Percentiles rank a stretch among this genome's conserved stretches.
Evolutionary conservation across 192 early-diverging fungal genomes (phyloP).

Genomic region (Coemansia guatemalensis): DNA sequence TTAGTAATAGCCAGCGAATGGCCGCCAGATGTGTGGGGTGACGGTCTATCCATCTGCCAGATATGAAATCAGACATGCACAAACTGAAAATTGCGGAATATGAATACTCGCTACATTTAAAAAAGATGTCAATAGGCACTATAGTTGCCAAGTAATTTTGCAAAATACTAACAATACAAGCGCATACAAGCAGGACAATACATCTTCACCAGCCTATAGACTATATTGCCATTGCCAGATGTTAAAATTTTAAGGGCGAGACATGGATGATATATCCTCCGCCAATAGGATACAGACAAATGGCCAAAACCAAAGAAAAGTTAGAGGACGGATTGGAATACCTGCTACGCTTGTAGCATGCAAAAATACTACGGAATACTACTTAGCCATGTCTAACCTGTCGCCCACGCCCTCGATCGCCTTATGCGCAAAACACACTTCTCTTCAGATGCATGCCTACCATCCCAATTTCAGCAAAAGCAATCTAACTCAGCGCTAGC

Average conservation of each 20-base stretch:
- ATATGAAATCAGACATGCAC: neutral
- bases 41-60: neutral
- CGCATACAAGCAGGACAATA: neutral
- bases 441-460: neutral
- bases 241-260: neutral
- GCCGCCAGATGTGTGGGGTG: neutral
- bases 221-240: neutral
- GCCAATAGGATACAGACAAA: no score
- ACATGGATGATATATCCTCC: no score
- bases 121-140: neutral
- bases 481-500: neutral
- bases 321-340: no score
- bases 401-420: no score
- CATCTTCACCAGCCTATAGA: neutral
- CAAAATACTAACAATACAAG: neutral
- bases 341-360: no score
- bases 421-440: neutral
- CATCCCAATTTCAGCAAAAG: neutral
- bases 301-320: neutral
- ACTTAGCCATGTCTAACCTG: no score
- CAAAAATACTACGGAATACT: no score
- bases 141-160: neutral
- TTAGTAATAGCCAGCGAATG: neutral
- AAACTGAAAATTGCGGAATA: neutral
- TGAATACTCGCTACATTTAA: neutral